Percentiles rank a stretch among this genome's conserved stretches.
phyloP scores from a whole-genome alignment of 768 basidiomycete species.

The Termitomyces sp. region DNA sequence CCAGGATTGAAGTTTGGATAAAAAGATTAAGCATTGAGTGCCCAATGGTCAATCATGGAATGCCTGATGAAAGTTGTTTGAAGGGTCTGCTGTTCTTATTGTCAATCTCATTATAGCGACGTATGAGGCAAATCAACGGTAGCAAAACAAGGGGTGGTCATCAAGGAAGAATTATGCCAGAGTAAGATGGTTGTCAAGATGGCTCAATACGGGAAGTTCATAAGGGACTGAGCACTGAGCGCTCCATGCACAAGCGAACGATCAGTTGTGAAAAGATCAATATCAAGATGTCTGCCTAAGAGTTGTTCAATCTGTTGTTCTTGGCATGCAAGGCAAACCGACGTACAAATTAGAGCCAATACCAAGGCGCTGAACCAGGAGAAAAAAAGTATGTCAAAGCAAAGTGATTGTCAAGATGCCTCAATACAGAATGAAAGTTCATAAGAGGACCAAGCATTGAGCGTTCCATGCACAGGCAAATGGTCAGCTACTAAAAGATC shows the following conservation, averaged over 20 bases:
- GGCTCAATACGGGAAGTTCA: neutral
- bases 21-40: neutral
- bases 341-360: neutral
- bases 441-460: neutral
- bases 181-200: neutral
- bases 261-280: too few species aligned
- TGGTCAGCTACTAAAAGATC: neutral
- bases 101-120: neutral
- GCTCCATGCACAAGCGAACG: neutral
- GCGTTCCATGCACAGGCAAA: neutral
- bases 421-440: neutral
- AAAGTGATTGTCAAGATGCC: neutral
- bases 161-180: too few species aligned
- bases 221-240: neutral
- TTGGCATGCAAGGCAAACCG: too few species aligned
- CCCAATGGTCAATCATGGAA: too few species aligned
- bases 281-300: too few species aligned
- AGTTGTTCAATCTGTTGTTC: too few species aligned
- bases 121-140: too few species aligned
- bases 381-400: neutral
- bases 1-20: neutral
- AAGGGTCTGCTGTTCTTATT: neutral
- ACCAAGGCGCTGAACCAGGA: neutral
- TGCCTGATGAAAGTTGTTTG: neutral
- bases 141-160: neutral